Conservation (phyloP, 192 early-diverging fungal species). For the Coemansia sp. region DNA sequence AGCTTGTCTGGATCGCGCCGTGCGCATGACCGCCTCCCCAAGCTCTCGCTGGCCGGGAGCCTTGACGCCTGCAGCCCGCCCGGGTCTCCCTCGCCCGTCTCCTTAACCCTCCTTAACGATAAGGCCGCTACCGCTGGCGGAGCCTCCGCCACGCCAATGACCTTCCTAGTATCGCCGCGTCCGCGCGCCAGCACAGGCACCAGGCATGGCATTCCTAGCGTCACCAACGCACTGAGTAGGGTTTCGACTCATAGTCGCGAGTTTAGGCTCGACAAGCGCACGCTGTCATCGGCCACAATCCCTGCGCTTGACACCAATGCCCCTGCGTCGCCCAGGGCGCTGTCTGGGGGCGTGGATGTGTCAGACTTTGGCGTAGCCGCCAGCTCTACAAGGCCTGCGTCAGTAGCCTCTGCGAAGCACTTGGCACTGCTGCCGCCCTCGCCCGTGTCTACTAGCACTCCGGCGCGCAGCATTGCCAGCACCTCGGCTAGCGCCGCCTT, state of each 20-base stretch:
- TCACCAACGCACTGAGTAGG: constrained; percentile 24
- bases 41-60: constrained; percentile 24
- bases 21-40: constrained; percentile 36
- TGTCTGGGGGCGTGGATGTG: constrained; percentile 42
- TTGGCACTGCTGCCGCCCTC: constrained; percentile 28
- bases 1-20: constrained; percentile 21
- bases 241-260: constrained; percentile 29
- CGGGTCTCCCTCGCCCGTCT: constrained; percentile 27
- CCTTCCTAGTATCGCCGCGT: constrained; percentile 51
- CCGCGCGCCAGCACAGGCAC: constrained; percentile 42
- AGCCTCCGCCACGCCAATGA: constrained; percentile 36
- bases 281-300: constrained; percentile 36
- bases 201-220: constrained; percentile 16
- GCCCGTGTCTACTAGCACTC: constrained; percentile 35
- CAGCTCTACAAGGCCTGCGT: not conserved
- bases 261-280: constrained; percentile 34
- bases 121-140: not conserved
- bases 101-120: constrained; percentile 18
- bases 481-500: constrained; percentile 28
- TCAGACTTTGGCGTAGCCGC: constrained; percentile 53
- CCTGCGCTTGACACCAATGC: constrained; percentile 32
- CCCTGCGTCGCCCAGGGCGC: constrained; percentile 35
- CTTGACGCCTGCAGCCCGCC: constrained; percentile 17
- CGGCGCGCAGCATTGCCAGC: constrained; percentile 27
- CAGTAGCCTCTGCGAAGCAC: not conserved